Conservation (phyloP, 257 asterid species). For the Mentha longifolia region DNA sequence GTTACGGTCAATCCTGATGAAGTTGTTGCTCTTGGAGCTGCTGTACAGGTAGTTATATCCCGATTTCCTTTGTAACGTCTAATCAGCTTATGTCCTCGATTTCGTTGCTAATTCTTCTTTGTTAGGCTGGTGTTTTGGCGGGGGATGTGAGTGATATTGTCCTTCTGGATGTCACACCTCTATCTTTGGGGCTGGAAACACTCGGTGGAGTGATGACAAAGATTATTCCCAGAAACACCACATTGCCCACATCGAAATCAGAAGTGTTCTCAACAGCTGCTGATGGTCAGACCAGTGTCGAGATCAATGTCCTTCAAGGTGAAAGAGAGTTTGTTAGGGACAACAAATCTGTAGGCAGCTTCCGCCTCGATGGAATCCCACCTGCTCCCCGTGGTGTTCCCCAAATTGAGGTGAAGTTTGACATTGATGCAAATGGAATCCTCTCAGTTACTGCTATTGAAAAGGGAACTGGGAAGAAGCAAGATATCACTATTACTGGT, state of each 20-base stretch:
- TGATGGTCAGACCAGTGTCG: slow-evolving; percentile 98
- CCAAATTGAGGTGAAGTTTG: slow-evolving; percentile 95
- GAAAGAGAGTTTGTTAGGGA: slow-evolving; percentile 98
- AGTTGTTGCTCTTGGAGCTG: slow-evolving; percentile 99
- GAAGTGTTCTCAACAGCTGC: slow-evolving; percentile 99
- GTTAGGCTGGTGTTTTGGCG: slow-evolving; percentile 94
- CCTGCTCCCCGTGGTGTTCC: slow-evolving; percentile 99
- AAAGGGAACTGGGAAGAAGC: slow-evolving; percentile 97
- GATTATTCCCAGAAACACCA: slow-evolving; percentile 90
- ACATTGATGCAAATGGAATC: slow-evolving; percentile 96
- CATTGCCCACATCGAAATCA: slow-evolving; percentile 93
- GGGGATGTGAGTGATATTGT: slow-evolving; percentile 98
- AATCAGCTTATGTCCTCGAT: neutral
- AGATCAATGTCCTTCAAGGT: slow-evolving; percentile 95
- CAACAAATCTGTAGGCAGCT: slow-evolving; percentile 96
- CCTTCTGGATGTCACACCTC: slow-evolving; percentile 89
- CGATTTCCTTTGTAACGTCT: neutral
- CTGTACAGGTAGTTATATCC: slow-evolving; percentile 73
- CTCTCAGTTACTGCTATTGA: slow-evolving; percentile 91
- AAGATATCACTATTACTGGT: slow-evolving; percentile 95
- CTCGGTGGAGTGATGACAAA: slow-evolving; percentile 99
- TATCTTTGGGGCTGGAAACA: slow-evolving; percentile 95
- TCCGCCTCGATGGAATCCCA: slow-evolving; percentile 97
- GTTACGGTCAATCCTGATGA: slow-evolving; percentile 98
- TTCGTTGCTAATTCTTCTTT: slow-evolving; percentile 20